phyloP scores from a whole-genome alignment of 768 basidiomycete genomes.

The Pleurotus eryngii region DNA sequence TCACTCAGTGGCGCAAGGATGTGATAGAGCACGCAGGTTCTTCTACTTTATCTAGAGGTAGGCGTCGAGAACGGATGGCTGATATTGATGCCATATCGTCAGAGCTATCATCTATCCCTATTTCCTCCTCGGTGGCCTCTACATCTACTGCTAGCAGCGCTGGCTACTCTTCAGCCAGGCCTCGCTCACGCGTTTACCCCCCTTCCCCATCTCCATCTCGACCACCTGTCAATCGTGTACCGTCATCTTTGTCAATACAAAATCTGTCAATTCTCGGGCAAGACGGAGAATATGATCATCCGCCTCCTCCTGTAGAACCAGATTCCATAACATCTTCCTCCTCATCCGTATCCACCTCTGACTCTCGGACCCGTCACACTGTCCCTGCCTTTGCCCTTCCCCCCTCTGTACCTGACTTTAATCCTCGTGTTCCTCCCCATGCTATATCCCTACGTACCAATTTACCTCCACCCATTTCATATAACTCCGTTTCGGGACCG shows the following conservation, averaged over 20 bases:
- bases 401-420: constrained; percentile 20
- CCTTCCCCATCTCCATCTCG: constrained; percentile 55
- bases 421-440: constrained; percentile 11
- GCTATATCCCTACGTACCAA: constrained; percentile 12
- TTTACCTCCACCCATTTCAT: constrained; percentile 5
- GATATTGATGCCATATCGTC: constrained; percentile 26
- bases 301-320: constrained; percentile 12
- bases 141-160: constrained; percentile 25
- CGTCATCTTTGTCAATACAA: constrained; percentile 25
- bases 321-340: constrained; percentile 14
- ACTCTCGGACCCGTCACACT: constrained; percentile 30
- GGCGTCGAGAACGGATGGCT: constrained; percentile 53
- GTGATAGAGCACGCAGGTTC: constrained; percentile 36
- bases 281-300: background rate
- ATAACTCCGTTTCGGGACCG: constrained; percentile 16
- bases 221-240: constrained; percentile 35
- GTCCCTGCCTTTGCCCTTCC: constrained; percentile 36
- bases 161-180: constrained; percentile 30
- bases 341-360: constrained; percentile 14
- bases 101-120: background rate
- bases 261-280: constrained; percentile 3
- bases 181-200: constrained; percentile 45
- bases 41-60: constrained; percentile 38
- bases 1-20: constrained; percentile 58
- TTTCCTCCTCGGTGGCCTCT: constrained; percentile 22